phyloP scores from a whole-genome alignment of 75 land plant species.

The Pinus albicaulis region DNA sequence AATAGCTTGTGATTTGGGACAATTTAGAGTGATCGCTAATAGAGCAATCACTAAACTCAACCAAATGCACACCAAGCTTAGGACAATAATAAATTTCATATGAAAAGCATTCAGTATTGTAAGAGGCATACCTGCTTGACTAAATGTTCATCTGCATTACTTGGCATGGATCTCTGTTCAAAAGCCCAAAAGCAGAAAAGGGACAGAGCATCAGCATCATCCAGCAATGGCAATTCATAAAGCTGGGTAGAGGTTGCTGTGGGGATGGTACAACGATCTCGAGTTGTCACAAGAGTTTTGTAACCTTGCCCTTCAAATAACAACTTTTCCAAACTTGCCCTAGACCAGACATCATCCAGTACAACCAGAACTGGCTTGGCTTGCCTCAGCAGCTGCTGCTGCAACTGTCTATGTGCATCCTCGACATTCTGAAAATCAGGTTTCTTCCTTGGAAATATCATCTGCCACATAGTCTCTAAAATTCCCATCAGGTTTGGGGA shows the following conservation, averaged over 20 bases:
- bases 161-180: slow-evolving; percentile 29
- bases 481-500: slow-evolving; percentile 30
- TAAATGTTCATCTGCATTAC: slow-evolving; percentile 23
- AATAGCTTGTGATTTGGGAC: too few species aligned
- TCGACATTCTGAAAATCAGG: slow-evolving; percentile 3
- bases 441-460: background rate
- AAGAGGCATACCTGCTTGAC: slow-evolving; percentile 41
- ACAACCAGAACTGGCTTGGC: background rate
- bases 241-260: background rate
- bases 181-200: slow-evolving; percentile 54
- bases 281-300: slow-evolving; percentile 2
- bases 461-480: slow-evolving; percentile 28
- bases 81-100: too few species aligned
- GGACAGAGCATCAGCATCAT: slow-evolving; percentile 38
- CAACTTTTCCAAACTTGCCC: background rate
- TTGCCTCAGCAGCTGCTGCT: background rate
- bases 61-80: too few species aligned
- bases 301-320: background rate
- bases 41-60: too few species aligned
- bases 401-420: background rate
- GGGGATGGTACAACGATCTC: background rate
- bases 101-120: too few species aligned
- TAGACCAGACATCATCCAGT: slow-evolving; percentile 6
- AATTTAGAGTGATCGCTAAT: too few species aligned
- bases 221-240: slow-evolving; percentile 15